Conservation (phyloP, 148 eudicot species). For the Cornus suecica region DNA sequence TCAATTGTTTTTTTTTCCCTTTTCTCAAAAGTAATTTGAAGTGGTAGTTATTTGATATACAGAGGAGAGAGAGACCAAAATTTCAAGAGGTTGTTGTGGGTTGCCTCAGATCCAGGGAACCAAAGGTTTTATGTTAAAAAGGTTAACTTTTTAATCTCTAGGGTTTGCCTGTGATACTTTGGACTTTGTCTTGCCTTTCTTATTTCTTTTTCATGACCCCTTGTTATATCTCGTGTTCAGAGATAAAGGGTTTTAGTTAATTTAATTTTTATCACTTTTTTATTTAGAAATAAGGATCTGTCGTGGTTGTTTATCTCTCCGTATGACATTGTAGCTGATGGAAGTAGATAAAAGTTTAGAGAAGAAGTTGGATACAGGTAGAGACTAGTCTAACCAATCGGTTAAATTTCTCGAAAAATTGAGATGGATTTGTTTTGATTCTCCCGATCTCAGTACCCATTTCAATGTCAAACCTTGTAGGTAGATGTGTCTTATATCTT, state of each 20-base stretch:
- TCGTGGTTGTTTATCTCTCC: constrained; percentile 3
- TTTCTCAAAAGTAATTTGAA: not conserved
- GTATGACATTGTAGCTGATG: constrained; percentile 8
- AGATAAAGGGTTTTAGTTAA: constrained; percentile 22
- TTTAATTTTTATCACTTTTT: constrained; percentile 5
- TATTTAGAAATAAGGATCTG: constrained; percentile 9
- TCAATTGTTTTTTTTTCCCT: constrained; percentile 11
- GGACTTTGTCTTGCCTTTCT: constrained; percentile 24
- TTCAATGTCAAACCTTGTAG: constrained; percentile 10
- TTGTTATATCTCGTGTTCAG: constrained; percentile 10
- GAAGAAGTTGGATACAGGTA: constrained; percentile 9
- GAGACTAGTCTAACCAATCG: constrained; percentile 12
- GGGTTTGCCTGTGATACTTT: constrained; percentile 31
- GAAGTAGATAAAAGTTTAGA: constrained; percentile 16
- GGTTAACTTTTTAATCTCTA: constrained; percentile 14
- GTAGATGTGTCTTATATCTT: not conserved
- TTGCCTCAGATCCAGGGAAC: constrained; percentile 58
- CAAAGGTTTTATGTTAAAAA: constrained; percentile 16
- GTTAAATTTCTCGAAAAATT: constrained; percentile 15
- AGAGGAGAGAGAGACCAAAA: constrained; percentile 12
- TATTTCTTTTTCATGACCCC: constrained; percentile 39
- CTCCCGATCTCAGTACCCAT: constrained; percentile 32
- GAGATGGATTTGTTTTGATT: constrained; percentile 26
- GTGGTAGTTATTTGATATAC: constrained; percentile 17
- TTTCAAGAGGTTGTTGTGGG: constrained; percentile 28